These are phyloP conservation scores for Wickerhamomyces mucosus DNA, from an alignment of 805 yeast genomes.

Conservation along the genomic window DNA sequence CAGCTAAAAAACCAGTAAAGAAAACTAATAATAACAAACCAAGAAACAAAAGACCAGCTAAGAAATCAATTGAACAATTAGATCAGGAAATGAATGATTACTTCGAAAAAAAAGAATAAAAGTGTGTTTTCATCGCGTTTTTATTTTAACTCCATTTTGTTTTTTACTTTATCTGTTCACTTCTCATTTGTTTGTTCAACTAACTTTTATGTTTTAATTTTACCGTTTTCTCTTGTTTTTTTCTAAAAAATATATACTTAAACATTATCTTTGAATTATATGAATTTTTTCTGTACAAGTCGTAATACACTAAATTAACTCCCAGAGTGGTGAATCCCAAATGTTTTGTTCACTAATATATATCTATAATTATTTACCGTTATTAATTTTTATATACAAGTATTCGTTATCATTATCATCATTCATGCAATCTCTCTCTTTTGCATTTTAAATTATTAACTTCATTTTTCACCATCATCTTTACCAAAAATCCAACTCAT, in stretches of 20 bases:
- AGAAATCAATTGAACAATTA: constrained; percentile 83
- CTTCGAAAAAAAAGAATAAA: constrained; percentile 44
- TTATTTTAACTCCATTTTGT: background rate
- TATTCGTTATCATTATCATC: no score
- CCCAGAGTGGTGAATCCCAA: no score
- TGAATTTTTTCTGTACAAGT: no score
- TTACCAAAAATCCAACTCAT: constrained; percentile 15
- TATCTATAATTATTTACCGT: background rate
- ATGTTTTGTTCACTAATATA: no score
- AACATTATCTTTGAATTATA: no score
- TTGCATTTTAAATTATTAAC: background rate
- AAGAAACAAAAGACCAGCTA: constrained; percentile 33
- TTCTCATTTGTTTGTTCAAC: constrained; percentile 1
- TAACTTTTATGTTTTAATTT: background rate
- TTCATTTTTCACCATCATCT: no score
- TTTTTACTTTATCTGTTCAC: background rate
- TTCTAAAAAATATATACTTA: no score
- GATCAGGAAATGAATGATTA: constrained; percentile 98
- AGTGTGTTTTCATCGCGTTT: background rate
- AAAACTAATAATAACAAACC: constrained; percentile 9
- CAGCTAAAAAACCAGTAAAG: constrained; percentile 7
- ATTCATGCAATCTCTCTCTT: no score
- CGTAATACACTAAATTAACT: no score
- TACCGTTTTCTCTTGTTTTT: background rate
- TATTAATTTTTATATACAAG: constrained; percentile 2